Evolutionary conservation across 352 stramenopile species (phyloP).

Genomic region (Labyrinthula sp.): DNA sequence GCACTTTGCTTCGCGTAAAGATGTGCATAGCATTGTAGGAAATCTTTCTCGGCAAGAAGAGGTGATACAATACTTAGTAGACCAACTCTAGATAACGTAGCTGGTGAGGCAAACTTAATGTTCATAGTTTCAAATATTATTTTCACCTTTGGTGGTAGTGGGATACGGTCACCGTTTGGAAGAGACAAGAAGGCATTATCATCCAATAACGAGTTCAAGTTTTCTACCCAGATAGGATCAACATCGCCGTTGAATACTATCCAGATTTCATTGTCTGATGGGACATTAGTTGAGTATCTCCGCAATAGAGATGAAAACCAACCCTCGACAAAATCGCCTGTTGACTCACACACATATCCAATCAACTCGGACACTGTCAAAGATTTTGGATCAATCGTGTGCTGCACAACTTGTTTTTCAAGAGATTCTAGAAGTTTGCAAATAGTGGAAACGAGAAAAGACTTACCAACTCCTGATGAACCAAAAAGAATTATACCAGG

Average conservation of each 20-base stretch:
- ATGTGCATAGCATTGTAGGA: too few species aligned
- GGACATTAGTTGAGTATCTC: too few species aligned
- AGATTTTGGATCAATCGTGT: constrained; percentile 86
- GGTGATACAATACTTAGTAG: too few species aligned
- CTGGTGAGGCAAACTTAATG: constrained; percentile 68
- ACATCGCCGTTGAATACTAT: constrained; percentile 85
- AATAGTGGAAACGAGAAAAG: too few species aligned
- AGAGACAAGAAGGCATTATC: constrained; percentile 84
- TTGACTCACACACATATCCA: constrained; percentile 74
- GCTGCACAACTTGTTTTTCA: constrained; percentile 58
- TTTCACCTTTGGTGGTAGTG: constrained; percentile 77
- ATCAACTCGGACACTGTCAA: constrained; percentile 69
- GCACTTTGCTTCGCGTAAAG: too few species aligned
- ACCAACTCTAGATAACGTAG: constrained; percentile 81
- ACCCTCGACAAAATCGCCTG: too few species aligned
- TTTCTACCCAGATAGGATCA: constrained; percentile 86
- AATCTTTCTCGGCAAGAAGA: too few species aligned
- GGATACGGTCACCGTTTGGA: constrained; percentile 81
- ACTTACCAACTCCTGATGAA: too few species aligned
- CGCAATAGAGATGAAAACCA: too few species aligned
- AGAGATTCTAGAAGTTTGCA: constrained; percentile 47
- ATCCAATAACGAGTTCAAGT: constrained; percentile 76
- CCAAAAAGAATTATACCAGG: too few species aligned
- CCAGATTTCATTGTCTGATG: too few species aligned
- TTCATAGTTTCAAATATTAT: constrained; percentile 89